Percentiles rank a stretch among this genome's conserved stretches.
Evolutionary conservation across 1,284 basidiomycete species (phyloP).

Genomic region (Megacollybia platyphylla): DNA sequence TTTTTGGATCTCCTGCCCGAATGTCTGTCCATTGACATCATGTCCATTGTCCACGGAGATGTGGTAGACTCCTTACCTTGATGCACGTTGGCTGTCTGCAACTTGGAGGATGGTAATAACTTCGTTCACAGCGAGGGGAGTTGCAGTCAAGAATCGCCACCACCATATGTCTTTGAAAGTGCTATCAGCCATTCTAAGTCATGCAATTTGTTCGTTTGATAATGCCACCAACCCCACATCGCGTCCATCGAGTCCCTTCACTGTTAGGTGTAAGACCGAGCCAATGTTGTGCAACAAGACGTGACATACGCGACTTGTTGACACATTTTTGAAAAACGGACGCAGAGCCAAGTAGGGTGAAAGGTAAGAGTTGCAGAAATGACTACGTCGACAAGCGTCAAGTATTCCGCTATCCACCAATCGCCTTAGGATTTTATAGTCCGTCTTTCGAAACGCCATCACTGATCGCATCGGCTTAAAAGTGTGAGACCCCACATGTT

Average conservation of each 20-base stretch:
- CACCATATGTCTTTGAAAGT: conserved; percentile 61
- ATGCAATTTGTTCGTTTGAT: background rate
- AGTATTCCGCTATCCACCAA: background rate
- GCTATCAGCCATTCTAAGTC: conserved; percentile 23
- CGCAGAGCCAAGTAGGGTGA: background rate
- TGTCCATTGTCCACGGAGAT: background rate
- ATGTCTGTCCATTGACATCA: conserved; percentile 23
- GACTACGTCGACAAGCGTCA: background rate
- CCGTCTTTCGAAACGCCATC: background rate
- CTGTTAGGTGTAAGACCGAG: conserved; percentile 18
- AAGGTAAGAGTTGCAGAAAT: background rate
- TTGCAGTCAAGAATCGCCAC: conserved; percentile 59
- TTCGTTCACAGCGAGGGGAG: conserved; percentile 46
- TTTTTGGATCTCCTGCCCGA: conserved; percentile 38
- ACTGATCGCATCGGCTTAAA: background rate
- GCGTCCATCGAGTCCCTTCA: conserved; percentile 58
- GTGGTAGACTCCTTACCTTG: conserved; percentile 25
- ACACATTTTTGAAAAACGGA: conserved; percentile 25
- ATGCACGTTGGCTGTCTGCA: conserved; percentile 40
- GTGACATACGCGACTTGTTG: conserved; percentile 39
- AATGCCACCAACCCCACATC: conserved; percentile 41
- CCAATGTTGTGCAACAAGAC: background rate
- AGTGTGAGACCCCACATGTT: background rate
- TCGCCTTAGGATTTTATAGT: background rate
- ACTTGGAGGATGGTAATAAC: conserved; percentile 39